These are phyloP conservation scores for Pestalotiopsis sp. DNA, from an alignment of 2,329 filamentous ascomycete genomes.

Conservation along the genomic window DNA sequence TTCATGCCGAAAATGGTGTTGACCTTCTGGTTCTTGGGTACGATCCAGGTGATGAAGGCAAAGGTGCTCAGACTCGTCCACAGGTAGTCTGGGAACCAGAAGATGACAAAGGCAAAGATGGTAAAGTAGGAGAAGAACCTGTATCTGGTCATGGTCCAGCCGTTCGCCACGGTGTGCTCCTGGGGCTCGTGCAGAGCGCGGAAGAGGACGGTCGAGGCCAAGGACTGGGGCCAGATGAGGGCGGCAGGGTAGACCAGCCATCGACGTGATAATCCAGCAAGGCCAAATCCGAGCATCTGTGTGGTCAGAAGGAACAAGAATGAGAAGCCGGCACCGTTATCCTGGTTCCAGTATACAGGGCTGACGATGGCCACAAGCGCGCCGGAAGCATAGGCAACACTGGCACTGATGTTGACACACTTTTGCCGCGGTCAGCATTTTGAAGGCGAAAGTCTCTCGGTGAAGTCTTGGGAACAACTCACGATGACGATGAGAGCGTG, in stretches of 20 bases:
- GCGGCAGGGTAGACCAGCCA: constrained; percentile 38
- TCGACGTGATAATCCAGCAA: constrained; percentile 34
- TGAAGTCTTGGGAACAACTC: background rate
- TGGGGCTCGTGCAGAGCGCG: constrained; percentile 34
- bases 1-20: constrained; percentile 22
- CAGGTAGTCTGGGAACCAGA: constrained; percentile 25
- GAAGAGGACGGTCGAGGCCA: constrained; percentile 37
- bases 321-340: constrained; percentile 33
- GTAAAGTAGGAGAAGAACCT: constrained; percentile 37
- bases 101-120: constrained; percentile 28
- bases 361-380: constrained; percentile 34
- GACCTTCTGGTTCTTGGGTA: constrained; percentile 19
- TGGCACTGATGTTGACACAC: constrained; percentile 15
- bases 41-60: constrained; percentile 26
- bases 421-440: background rate
- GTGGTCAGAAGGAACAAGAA: constrained; percentile 34
- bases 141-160: constrained; percentile 37
- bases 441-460: background rate
- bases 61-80: constrained; percentile 25
- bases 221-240: constrained; percentile 36
- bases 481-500: constrained; percentile 23
- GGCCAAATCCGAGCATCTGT: constrained; percentile 35
- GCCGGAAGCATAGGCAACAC: constrained; percentile 12
- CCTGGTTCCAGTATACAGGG: constrained; percentile 35
- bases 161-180: constrained; percentile 30